These are phyloP conservation scores for Carex littledalei DNA, from an alignment of 176 grass and related monocot genomes.

Conservation along the genomic window DNA sequence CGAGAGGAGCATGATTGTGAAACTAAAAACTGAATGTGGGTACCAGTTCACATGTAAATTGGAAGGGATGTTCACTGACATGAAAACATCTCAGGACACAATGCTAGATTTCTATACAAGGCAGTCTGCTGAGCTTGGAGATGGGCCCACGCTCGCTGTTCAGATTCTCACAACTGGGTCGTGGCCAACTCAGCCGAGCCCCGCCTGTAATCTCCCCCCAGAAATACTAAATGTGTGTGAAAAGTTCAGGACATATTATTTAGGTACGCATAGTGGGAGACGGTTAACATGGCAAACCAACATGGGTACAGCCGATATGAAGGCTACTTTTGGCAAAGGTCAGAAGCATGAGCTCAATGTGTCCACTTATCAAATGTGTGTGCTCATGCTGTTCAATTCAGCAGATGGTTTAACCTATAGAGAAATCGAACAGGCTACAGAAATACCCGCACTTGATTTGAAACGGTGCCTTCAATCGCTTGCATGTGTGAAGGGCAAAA, in stretches of 20 bases:
- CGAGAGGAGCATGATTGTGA: constrained; percentile 99
- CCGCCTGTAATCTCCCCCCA: constrained; percentile 75
- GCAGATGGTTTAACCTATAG: constrained; percentile 50
- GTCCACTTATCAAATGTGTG: constrained; percentile 97
- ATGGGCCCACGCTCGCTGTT: constrained; percentile 75
- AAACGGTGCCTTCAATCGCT: constrained; percentile 93
- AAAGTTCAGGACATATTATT: constrained; percentile 78
- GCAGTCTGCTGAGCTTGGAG: constrained; percentile 54
- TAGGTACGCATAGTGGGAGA: constrained; percentile 88
- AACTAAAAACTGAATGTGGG: constrained; percentile 95
- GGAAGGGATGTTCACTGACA: constrained; percentile 98
- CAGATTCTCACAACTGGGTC: constrained; percentile 96
- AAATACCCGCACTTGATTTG: constrained; percentile 82
- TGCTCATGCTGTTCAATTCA: constrained; percentile 87
- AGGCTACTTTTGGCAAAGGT: constrained; percentile 78
- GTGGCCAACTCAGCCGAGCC: constrained; percentile 80
- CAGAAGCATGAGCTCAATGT: constrained; percentile 97
- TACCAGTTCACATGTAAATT: constrained; percentile 98
- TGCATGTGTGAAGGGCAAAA: constrained; percentile 98
- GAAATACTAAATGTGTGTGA: constrained; percentile 79
- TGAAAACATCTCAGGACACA: constrained; percentile 97
- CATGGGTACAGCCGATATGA: constrained; percentile 96
- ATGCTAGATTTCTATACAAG: constrained; percentile 87
- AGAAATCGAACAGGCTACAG: constrained; percentile 78
- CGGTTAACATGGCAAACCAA: constrained; percentile 99